Conservation (phyloP, 352 stramenopile species). For the Poterioochromonas sp. region DNA sequence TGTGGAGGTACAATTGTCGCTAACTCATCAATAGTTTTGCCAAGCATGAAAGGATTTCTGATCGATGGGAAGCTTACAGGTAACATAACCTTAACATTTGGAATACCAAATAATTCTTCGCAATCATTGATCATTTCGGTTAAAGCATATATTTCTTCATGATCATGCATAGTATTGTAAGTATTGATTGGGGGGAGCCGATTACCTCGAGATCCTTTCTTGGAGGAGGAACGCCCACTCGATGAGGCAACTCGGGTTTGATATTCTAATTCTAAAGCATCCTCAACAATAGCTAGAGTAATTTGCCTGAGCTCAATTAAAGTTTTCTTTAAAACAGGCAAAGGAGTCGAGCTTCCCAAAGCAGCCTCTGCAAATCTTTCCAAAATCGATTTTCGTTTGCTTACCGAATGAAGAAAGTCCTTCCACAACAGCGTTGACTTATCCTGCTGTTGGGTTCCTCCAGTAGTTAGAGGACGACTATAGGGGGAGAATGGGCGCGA, state of each 20-base stretch:
- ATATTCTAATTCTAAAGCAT: conserved; percentile 35
- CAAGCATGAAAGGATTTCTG: conserved; percentile 27
- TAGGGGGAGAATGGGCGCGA: conserved; percentile 1
- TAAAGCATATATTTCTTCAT: conserved; percentile 28
- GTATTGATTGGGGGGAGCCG: conserved; percentile 6
- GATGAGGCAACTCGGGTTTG: background rate
- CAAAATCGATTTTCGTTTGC: background rate
- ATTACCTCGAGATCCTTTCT: background rate
- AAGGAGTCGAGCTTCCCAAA: background rate
- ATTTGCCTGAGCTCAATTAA: conserved; percentile 19
- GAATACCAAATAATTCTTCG: conserved; percentile 19
- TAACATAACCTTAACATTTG: conserved; percentile 26
- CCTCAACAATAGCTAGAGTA: conserved; percentile 23
- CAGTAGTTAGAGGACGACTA: background rate
- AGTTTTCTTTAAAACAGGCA: background rate
- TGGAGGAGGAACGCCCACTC: background rate
- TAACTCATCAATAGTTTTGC: conserved; percentile 23
- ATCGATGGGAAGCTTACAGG: conserved; percentile 13
- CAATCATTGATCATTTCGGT: conserved; percentile 13
- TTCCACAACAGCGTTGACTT: conserved; percentile 32
- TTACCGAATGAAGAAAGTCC: conserved; percentile 21
- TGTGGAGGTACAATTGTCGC: background rate
- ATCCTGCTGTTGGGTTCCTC: background rate
- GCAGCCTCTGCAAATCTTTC: background rate
- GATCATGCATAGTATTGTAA: conserved; percentile 11